A percentile compares a stretch with the other conserved stretches of the same genome.
Conservation (phyloP, 1,284 basidiomycete species). For the Fomitiporia mediterranea region DNA sequence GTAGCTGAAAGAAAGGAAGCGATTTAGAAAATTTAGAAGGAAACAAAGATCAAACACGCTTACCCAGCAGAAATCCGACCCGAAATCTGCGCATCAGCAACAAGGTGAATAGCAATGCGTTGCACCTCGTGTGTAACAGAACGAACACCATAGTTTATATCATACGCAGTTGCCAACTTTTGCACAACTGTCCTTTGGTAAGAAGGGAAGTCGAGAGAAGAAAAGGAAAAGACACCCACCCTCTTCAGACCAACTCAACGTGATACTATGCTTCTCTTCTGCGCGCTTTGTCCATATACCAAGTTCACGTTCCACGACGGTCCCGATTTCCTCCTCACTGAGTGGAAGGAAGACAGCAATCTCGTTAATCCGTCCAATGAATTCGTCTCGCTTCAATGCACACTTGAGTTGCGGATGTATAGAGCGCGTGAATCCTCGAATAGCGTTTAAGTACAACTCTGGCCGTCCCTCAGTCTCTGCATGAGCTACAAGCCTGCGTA, state of each 20-base stretch:
- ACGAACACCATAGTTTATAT: conserved; percentile 16
- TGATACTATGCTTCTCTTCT: conserved; percentile 15
- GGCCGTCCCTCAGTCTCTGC: conserved; percentile 9
- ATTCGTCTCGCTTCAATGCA: conserved; percentile 13
- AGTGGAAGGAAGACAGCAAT: conserved; percentile 18
- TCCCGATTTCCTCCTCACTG: conserved; percentile 11
- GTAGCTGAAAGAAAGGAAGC: background rate
- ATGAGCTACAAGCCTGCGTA: conserved; percentile 5
- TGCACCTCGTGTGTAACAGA: conserved; percentile 15
- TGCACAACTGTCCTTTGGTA: conserved; percentile 2
- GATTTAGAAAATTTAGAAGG: too few species aligned
- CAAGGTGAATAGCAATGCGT: conserved; percentile 11
- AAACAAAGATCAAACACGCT: too few species aligned
- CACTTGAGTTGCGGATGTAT: conserved; percentile 14
- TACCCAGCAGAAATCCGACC: conserved; percentile 8
- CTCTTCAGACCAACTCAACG: conserved; percentile 9
- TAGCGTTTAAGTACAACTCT: conserved; percentile 10
- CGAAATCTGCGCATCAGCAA: conserved; percentile 14
- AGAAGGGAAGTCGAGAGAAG: background rate
- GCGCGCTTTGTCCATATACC: conserved; percentile 7
- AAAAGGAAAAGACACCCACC: background rate
- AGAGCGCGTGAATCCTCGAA: conserved; percentile 10
- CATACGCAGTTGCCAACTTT: conserved; percentile 11
- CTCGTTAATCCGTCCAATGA: conserved; percentile 16
- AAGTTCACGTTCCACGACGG: conserved; percentile 11